Conservation (phyloP, 2,329 filamentous ascomycete species). For the Alternaria solani region DNA sequence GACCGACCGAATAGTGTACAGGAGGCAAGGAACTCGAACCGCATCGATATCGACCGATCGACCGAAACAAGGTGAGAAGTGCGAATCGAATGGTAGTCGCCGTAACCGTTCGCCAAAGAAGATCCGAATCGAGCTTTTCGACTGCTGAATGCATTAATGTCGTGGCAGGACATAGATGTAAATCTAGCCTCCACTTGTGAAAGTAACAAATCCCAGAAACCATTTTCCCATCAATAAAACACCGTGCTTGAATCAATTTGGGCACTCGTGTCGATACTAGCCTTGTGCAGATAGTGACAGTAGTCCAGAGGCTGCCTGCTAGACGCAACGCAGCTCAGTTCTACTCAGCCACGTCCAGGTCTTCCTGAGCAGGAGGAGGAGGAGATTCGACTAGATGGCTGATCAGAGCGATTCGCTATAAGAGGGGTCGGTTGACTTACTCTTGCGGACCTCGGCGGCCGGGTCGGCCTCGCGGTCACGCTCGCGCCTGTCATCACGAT, state of each 20-base stretch:
- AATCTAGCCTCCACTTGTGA: conserved; percentile 35
- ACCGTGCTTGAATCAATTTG: conserved; percentile 35
- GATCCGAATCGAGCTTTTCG: conserved; percentile 42
- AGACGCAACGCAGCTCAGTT: conserved; percentile 23
- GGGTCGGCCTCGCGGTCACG: conserved; percentile 70
- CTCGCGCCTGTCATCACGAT: conserved; percentile 61
- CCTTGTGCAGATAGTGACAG: conserved; percentile 25
- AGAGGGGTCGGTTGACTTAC: conserved; percentile 58
- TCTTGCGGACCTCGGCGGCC: conserved; percentile 90
- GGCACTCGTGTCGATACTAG: conserved; percentile 26
- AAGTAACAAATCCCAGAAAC: conserved; percentile 36
- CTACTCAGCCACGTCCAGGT: conserved; percentile 91
- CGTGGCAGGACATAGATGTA: conserved; percentile 34
- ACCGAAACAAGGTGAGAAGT: conserved; percentile 39
- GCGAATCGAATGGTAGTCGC: conserved; percentile 47
- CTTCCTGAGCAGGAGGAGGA: conserved; percentile 80
- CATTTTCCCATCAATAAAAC: conserved; percentile 34
- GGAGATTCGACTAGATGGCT: conserved; percentile 72
- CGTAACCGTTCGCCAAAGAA: conserved; percentile 47
- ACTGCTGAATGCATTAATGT: conserved; percentile 50
- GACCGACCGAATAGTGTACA: conserved; percentile 52
- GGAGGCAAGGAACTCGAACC: conserved; percentile 38
- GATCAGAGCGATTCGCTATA: conserved; percentile 38
- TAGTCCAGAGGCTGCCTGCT: conserved; percentile 19
- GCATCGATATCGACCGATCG: conserved; percentile 46